phyloP scores from a whole-genome alignment of 495 filamentous ascomycete genomes.

The Aspergillus egyptiacus region DNA sequence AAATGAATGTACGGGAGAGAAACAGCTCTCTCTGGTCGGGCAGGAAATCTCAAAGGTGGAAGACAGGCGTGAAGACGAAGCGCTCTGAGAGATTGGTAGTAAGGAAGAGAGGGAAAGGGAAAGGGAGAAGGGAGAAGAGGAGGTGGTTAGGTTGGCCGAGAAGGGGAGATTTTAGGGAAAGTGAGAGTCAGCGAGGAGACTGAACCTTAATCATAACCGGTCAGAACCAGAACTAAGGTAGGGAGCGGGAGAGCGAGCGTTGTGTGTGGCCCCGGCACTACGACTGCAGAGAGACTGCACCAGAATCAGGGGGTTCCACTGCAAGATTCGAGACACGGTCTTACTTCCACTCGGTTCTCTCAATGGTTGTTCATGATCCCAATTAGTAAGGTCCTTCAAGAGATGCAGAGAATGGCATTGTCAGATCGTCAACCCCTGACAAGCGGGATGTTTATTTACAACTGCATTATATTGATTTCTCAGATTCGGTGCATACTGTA shows the following conservation, averaged over 20 bases:
- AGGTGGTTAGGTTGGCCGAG: constrained; percentile 16
- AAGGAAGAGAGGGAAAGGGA: constrained; percentile 14
- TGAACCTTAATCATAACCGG: constrained; percentile 2
- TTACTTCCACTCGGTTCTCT: not conserved
- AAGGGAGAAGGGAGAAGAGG: constrained; percentile 21
- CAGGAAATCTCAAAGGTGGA: constrained; percentile 28
- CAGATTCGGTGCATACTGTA: no score
- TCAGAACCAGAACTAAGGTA: not conserved
- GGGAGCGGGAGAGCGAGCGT: constrained; percentile 1
- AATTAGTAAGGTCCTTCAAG: no score
- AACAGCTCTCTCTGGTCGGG: constrained; percentile 42
- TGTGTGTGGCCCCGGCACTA: constrained; percentile 11
- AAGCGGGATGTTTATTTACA: no score
- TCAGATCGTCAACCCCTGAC: no score
- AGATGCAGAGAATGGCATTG: no score
- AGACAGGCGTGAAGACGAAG: constrained; percentile 13
- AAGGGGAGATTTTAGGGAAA: constrained; percentile 13
- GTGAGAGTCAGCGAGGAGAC: constrained; percentile 1
- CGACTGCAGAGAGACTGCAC: constrained; percentile 11
- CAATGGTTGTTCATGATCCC: not conserved
- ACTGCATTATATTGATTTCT: no score
- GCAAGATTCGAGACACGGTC: constrained; percentile 13
- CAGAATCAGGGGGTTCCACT: constrained; percentile 8
- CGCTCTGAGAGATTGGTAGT: no score
- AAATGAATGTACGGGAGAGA: constrained; percentile 45